These are phyloP conservation scores for Aegilops longissima DNA, from an alignment of 176 grass and related monocot species.

Conservation along the genomic window DNA sequence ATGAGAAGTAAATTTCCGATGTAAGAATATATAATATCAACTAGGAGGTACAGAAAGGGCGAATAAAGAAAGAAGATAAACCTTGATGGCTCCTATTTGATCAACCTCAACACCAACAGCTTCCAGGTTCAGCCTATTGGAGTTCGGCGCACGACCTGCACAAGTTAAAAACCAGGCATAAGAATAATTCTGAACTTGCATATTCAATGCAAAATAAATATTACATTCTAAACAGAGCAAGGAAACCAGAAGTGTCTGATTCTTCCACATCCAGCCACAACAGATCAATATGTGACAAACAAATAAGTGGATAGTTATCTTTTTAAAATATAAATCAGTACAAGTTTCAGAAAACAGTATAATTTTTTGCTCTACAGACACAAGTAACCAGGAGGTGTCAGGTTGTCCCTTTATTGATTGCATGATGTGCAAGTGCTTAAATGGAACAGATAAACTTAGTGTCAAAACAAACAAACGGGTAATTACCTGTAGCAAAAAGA, in stretches of 20 bases:
- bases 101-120: constrained; percentile 81
- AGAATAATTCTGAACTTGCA: constrained; percentile 7
- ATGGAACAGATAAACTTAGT: not conserved
- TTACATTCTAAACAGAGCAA: not conserved
- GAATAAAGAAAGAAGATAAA: constrained; percentile 27
- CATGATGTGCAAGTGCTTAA: not conserved
- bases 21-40: not conserved
- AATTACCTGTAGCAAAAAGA: constrained; percentile 95
- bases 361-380: not conserved
- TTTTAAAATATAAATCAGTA: not conserved
- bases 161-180: constrained; percentile 33
- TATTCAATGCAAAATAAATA: not conserved
- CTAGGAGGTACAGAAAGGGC: constrained; percentile 21
- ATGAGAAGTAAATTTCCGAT: not conserved
- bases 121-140: constrained; percentile 81
- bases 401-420: not conserved
- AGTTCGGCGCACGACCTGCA: constrained; percentile 74
- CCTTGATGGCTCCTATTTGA: constrained; percentile 79
- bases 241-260: not conserved
- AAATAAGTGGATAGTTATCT: not conserved
- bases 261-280: not conserved
- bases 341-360: not conserved
- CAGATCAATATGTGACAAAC: not conserved
- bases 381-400: not conserved
- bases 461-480: not conserved